Evolutionary conservation across 2,329 filamentous ascomycete genomes (phyloP), one percentile per base, ranked within the genome.

Genomic region (Lachnellula hyalina): DNA sequence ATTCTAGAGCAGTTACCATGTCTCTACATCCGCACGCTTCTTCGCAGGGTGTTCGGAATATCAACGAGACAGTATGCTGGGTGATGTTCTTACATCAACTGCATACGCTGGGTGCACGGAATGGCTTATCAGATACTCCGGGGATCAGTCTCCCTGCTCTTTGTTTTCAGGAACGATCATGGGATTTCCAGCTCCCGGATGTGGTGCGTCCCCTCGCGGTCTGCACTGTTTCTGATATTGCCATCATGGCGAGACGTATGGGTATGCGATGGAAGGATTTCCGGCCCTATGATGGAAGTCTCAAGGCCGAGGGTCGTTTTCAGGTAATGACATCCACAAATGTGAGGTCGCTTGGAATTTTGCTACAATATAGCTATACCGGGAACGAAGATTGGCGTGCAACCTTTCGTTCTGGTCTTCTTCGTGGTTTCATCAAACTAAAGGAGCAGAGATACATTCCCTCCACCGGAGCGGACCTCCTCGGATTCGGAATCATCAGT

Each of bases 91-190:
- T 51, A 14, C 32, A 50, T 40, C 49, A 51, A 28, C 15, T 51
- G 15, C 49, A 51, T 34, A 12, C 45, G 12, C 32, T n/a, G n/a
- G 42, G 17, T 15, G 49, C 32, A 4, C 49, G 49, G 4, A 19
- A 19, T 11, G 49, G 49, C 19, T 3, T 23, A n/a, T 45, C 9
- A 7, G 40, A 51, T 45, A 51, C 51, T 12, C 40, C 25, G n/a
- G 34, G 44, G 14, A 44, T 51, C n/a, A 54, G 60, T 25, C 15
- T 61, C 12, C 63, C 64, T 9, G 57, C 53, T 11, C 51, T 67
- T 9, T 53, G 59, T 9, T 57, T 65, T 19, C 51, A 58, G 12
- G 60, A 67, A 35, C 55, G 63, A n/a, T 40, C 36, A 15, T 40
- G 36, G 36, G 36, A 40, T 40, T 40, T 40, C n/a, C 36, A 40